Base-by-base conservation (phyloP, 257 asterid genomes). In the Nicotiana otophora region DNA sequence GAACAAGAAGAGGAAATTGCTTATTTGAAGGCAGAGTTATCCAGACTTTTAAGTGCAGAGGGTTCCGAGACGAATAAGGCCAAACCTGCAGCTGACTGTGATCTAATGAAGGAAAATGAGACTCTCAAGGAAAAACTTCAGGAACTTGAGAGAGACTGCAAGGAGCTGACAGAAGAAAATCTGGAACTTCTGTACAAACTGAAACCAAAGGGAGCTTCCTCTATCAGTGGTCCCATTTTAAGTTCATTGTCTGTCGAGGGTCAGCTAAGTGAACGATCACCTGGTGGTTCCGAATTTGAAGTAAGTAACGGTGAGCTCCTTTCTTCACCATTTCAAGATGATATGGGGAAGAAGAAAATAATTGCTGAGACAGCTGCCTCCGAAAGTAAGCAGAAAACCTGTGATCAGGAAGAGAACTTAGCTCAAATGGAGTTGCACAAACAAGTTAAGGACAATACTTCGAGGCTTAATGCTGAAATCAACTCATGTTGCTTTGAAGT, bases 61-160 rank as follows among this genome's bases (percentile, higher is more conserved):
- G 51, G 17, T 26, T 65, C 53, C 42, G 62, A 55, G 36, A 66
- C 42, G 28, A 28, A n/a, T 26, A 33, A 54, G 12, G 46, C 4
- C 69, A 23, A 61, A 72, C 26, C 53, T 82, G 55, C 34, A 46
- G 23, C 54, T 15, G 60, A 39, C 77, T 63, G 76, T n/a, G 85
- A 84, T 74, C 78, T 61, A 10, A 75, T 30, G 10, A 28, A 78
- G 16, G 88, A 86, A 82, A 70, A 81, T 30, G 70, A 82, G 63
- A 77, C 54, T 70, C 81, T 85, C 30, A 83, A 85, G 84, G 83
- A 67, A 77, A 87, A 58, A 58, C 77, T 89, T 34, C 80, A 58
- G 67, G 87, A 86, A 39, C 88, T 87, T 34, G 87, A 88, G 83
- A 65, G 70, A 80, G 86, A 84, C 58, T 82, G 86, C 81, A 76